Base-by-base conservation (phyloP, 140 eudicot species). In the Ambrosia hybrid region DNA sequence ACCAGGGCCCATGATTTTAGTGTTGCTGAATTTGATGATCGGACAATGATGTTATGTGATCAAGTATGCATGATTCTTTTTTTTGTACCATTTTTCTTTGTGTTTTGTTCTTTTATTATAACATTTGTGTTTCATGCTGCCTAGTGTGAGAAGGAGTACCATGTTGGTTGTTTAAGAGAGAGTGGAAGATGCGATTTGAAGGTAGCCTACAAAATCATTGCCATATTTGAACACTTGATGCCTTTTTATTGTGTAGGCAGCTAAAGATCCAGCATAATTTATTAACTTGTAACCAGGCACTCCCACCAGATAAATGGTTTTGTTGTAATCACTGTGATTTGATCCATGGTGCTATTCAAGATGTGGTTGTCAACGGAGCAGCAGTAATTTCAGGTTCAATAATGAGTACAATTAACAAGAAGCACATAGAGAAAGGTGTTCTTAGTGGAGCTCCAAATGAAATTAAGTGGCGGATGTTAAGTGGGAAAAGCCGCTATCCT, bases 101-200 rank as follows among this genome's bases (percentile, higher is more conserved):
- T 59, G 51, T 55, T 33, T 39, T 70, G n/a, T 17, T 38, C 60
- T 38, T 12, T 3, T 69, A 21, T 64, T 45, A 69, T 65, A 65
- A 73, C 65, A 48, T 72, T 57, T 57, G 21, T 67, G 52, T 76
- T 67, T 65, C 43, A 36, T 80, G 11, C 74, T 76, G 57, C 57
- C 59, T 56, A 93, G 99, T 94, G 99, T 78, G 99, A 94, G 85
- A 94, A 90, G 88, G 99, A 94, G 82, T 90, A 90, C 74, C 99
- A 93, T 88, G 96, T 94, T 78, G 93, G 97, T 51, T 93, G 98
- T 78, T 81, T 93, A 85, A 89, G 99, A 65, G 84, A 82, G 33
- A 76, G 69, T 52, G 96, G 96, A 68, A 53, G 79, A 67, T 94
- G 97, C 59, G 96, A 94, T 86, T 76, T 94, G 69, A 94, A 94